A percentile compares a stretch with the other conserved stretches of the same genome.
These are phyloP conservation scores for Styphnolobium japonicum DNA, from an alignment of 306 rosid genomes.

Conservation along the genomic window DNA sequence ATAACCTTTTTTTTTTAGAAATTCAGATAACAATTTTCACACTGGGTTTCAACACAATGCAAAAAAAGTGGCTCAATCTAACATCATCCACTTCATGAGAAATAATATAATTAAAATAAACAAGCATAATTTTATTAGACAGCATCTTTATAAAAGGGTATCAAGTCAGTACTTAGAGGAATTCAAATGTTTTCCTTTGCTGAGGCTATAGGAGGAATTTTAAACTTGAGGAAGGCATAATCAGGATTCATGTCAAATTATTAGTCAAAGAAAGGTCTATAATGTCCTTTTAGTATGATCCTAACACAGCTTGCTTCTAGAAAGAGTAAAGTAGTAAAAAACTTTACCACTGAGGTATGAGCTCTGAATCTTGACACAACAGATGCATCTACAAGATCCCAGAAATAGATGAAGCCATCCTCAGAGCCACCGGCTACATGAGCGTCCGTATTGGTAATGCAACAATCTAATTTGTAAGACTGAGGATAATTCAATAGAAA, in stretches of 20 bases:
- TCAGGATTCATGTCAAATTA: not conserved
- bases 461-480: slow-evolving; percentile 92
- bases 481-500: slow-evolving; percentile 36
- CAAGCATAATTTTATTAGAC: not conserved
- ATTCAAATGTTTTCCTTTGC: not conserved
- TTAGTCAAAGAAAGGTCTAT: not conserved
- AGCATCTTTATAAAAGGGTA: not conserved
- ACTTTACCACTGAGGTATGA: slow-evolving; percentile 79
- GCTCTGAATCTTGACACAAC: slow-evolving; percentile 78
- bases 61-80: not conserved
- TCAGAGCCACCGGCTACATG: slow-evolving; percentile 90
- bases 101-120: not conserved
- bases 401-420: slow-evolving; percentile 82
- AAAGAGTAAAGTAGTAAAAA: not conserved
- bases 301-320: not conserved
- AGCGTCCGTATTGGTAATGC: slow-evolving; percentile 90
- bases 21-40: not conserved
- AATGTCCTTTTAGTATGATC: slow-evolving; percentile 13
- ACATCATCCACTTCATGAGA: not conserved
- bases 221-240: slow-evolving; percentile 3
- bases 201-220: not conserved
- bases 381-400: slow-evolving; percentile 94
- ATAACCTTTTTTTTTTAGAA: too few relatives aligned
- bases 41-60: not conserved
- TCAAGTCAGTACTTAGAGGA: not conserved